A percentile compares a stretch with the other conserved stretches of the same genome.
These are phyloP conservation scores for Dunaliella primolecta DNA, from an alignment of 139 green algal genomes.

Conservation along the genomic window DNA sequence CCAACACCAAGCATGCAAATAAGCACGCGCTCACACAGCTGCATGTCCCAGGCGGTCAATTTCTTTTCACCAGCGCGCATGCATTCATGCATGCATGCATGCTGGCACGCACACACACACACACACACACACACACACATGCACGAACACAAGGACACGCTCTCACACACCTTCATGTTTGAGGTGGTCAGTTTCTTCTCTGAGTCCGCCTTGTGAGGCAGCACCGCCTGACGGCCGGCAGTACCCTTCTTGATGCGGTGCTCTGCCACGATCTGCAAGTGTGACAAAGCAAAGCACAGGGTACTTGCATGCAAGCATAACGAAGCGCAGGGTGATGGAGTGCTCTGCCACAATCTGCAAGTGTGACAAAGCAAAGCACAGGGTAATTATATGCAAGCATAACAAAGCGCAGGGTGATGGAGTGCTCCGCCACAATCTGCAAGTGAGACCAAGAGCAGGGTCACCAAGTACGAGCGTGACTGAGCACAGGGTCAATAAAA, in stretches of 20 bases:
- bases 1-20: too few species aligned
- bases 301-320: neutral
- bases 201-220: conserved; percentile 60
- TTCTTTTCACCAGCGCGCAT: neutral
- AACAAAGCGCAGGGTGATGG: conserved; percentile 33
- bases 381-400: neutral
- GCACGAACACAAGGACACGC: too few species aligned
- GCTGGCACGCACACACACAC: neutral
- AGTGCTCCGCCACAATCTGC: conserved; percentile 65
- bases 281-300: neutral
- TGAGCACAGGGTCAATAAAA: conserved; percentile 15
- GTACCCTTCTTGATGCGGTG: conserved; percentile 75
- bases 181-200: conserved; percentile 22
- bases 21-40: too few species aligned
- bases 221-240: conserved; percentile 63
- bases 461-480: neutral
- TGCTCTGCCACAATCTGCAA: conserved; percentile 62
- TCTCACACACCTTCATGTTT: conserved; percentile 36
- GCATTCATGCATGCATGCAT: neutral
- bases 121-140: neutral
- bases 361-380: neutral
- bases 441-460: neutral
- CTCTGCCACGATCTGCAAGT: conserved; percentile 45
- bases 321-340: conserved; percentile 39
- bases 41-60: too few species aligned